phyloP scores from a whole-genome alignment of 345 rosid species.

The Rhizophora mangle region DNA sequence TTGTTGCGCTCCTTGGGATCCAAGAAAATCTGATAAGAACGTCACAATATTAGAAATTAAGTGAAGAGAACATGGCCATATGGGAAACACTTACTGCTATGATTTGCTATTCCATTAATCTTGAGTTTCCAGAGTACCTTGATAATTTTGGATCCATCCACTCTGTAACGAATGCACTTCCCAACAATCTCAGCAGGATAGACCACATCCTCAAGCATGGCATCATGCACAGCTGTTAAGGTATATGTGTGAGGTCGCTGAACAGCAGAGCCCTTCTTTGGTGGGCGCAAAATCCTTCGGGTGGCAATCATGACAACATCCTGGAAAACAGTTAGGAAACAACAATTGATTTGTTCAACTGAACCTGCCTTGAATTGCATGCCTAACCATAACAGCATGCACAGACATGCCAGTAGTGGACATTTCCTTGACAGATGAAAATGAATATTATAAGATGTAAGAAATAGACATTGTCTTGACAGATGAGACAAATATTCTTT shows the following conservation, averaged over 20 bases:
- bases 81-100: too few species aligned
- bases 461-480: too few species aligned
- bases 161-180: constrained; percentile 53
- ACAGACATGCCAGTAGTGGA: too few species aligned
- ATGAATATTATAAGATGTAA: too few species aligned
- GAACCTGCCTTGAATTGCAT: neutral
- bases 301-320: constrained; percentile 69
- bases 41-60: too few species aligned
- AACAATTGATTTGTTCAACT: neutral
- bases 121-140: constrained; percentile 33
- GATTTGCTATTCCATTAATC: too few species aligned
- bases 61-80: too few species aligned
- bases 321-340: constrained; percentile 18
- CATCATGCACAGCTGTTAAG: constrained; percentile 65
- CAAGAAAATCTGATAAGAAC: constrained; percentile 51
- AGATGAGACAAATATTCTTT: too few species aligned
- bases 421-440: too few species aligned
- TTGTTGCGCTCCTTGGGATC: constrained; percentile 74
- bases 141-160: constrained; percentile 63
- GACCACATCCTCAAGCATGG: constrained; percentile 66
- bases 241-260: constrained; percentile 71
- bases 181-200: constrained; percentile 77
- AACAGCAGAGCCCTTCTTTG: constrained; percentile 81
- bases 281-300: constrained; percentile 66
- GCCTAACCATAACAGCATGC: too few species aligned